Conservation (phyloP, 805 yeast genomes). For the Candida loeiensis region DNA sequence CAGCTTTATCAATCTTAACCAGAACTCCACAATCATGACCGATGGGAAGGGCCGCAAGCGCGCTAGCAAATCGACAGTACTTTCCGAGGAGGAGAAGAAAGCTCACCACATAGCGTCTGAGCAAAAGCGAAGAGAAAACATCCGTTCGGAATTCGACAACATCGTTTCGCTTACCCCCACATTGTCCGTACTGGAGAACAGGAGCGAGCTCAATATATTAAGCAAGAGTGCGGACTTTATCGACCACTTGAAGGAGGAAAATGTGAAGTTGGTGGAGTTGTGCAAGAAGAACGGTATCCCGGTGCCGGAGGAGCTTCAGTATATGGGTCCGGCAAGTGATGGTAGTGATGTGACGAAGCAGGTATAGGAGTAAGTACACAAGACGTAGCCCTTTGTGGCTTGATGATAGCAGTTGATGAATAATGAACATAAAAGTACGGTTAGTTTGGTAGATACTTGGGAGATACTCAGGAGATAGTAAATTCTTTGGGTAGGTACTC, state of each 20-base stretch:
- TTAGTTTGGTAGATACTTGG: no score
- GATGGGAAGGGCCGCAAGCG: constrained; percentile 13
- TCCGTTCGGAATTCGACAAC: constrained; percentile 75
- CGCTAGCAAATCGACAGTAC: constrained; percentile 25
- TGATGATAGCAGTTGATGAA: not conserved
- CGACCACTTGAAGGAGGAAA: constrained; percentile 47
- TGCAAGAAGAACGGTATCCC: constrained; percentile 40
- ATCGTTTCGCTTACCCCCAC: constrained; percentile 75
- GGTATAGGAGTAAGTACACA: no score
- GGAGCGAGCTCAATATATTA: constrained; percentile 77
- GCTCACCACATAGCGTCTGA: constrained; percentile 83
- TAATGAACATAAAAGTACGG: not conserved
- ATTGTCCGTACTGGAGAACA: constrained; percentile 60
- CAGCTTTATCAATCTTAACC: constrained; percentile 9
- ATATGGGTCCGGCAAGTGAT: constrained; percentile 22
- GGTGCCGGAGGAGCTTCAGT: constrained; percentile 38
- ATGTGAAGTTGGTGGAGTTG: constrained; percentile 40
- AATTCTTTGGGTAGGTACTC: no score
- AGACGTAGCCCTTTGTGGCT: no score
- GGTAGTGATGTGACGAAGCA: constrained; percentile 17
- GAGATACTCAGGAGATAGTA: no score
- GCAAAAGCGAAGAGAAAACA: constrained; percentile 81
- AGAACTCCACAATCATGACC: constrained; percentile 8
- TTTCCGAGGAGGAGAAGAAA: constrained; percentile 36
- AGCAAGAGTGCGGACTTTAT: constrained; percentile 60